These are phyloP conservation scores for Puccinia triticina DNA, from an alignment of 1,284 basidiomycete species.

Conservation along the genomic window DNA sequence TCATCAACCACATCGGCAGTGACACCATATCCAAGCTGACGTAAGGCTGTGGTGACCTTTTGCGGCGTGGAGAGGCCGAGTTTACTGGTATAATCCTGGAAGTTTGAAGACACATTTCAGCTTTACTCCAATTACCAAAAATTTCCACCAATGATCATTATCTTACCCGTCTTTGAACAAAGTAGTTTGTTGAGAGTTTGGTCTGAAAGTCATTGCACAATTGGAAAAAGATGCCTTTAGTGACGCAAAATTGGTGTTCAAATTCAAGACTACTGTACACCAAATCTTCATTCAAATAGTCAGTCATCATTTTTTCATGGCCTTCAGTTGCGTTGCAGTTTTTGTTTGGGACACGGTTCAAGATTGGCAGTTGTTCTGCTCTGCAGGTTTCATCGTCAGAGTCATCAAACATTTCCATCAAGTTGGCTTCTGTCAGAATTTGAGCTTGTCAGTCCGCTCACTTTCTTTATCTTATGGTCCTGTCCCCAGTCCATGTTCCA, in stretches of 20 bases:
- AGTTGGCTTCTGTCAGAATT: background rate
- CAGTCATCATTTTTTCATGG: background rate
- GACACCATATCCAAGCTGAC: too few relatives aligned
- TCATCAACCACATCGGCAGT: too few relatives aligned
- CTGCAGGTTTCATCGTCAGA: background rate
- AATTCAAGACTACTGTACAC: background rate
- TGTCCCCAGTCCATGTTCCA: too few relatives aligned
- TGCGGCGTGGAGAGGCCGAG: too few relatives aligned
- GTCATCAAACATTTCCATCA: slow-evolving; percentile 15
- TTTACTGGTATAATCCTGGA: too few relatives aligned
- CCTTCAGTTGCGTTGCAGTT: background rate
- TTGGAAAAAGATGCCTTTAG: background rate
- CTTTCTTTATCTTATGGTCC: too few relatives aligned
- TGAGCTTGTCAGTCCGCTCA: too few relatives aligned
- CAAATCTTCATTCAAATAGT: background rate
- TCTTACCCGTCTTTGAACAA: background rate
- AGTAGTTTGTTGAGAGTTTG: background rate
- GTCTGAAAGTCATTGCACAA: slow-evolving; percentile 14
- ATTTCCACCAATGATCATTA: background rate
- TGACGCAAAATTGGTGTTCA: background rate
- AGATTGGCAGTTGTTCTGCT: background rate
- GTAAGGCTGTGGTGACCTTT: too few relatives aligned
- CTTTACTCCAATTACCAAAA: too few relatives aligned
- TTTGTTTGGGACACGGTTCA: background rate
- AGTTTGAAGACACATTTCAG: too few relatives aligned